Conservation (phyloP, 1,284 basidiomycete species). For the Tylopilus orsonianus region DNA sequence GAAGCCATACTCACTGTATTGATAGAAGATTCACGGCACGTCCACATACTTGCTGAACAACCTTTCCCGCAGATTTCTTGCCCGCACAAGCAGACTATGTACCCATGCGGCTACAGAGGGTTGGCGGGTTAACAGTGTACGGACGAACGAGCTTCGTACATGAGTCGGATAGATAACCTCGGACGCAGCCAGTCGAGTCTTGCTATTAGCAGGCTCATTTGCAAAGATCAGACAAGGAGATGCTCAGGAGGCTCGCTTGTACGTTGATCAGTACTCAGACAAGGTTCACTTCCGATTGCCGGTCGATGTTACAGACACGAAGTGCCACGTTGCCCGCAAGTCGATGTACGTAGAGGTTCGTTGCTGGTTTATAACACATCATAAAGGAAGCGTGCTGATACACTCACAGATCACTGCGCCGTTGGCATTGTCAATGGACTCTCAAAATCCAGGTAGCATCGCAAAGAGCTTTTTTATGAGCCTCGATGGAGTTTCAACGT, state of each 20-base stretch:
- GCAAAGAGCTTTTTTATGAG: slow-evolving; percentile 37
- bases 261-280: slow-evolving; percentile 20
- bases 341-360: slow-evolving; percentile 54
- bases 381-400: slow-evolving; percentile 2
- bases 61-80: slow-evolving; percentile 5
- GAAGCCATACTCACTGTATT: slow-evolving; percentile 33
- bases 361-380: background rate
- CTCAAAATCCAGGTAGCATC: slow-evolving; percentile 16
- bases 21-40: slow-evolving; percentile 31
- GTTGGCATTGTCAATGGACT: slow-evolving; percentile 15
- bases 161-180: slow-evolving; percentile 21
- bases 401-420: slow-evolving; percentile 32
- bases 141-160: slow-evolving; percentile 16
- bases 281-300: slow-evolving; percentile 31
- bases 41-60: slow-evolving; percentile 35
- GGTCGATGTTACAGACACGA: slow-evolving; percentile 35
- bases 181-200: slow-evolving; percentile 20
- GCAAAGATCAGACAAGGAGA: slow-evolving; percentile 20
- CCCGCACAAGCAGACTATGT: too few relatives aligned
- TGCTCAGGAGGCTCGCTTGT: slow-evolving; percentile 7
- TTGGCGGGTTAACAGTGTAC: slow-evolving; percentile 7
- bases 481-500: slow-evolving; percentile 19
- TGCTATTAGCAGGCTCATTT: slow-evolving; percentile 19
- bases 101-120: too few relatives aligned
- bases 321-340: slow-evolving; percentile 48